These are phyloP conservation scores for Cladosporium sp. DNA, from an alignment of 2,329 filamentous ascomycete genomes.

Conservation along the genomic window DNA sequence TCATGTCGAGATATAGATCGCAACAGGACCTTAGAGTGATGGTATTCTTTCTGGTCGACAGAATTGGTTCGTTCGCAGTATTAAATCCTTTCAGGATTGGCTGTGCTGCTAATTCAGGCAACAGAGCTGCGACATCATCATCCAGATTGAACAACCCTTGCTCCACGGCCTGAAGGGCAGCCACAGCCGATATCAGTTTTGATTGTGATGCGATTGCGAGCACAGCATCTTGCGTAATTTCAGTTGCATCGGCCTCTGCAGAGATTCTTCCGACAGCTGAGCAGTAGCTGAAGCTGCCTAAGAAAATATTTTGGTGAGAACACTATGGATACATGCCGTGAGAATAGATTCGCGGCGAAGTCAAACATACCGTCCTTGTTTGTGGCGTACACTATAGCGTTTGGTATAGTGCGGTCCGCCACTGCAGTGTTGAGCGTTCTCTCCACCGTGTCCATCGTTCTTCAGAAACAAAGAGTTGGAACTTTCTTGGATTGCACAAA, in stretches of 20 bases:
- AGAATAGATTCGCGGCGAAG: too few relatives aligned
- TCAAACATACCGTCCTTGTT: too few relatives aligned
- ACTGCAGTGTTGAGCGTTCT: too few relatives aligned
- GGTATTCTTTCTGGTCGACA: constrained; percentile 48
- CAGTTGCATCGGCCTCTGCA: constrained; percentile 7
- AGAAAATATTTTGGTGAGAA: too few relatives aligned
- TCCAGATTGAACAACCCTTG: constrained; percentile 44
- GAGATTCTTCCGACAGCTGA: constrained; percentile 24
- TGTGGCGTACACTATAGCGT: too few relatives aligned
- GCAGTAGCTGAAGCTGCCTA: constrained; percentile 27
- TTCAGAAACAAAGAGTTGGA: too few relatives aligned
- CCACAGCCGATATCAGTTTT: constrained; percentile 48
- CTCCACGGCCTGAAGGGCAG: constrained; percentile 52
- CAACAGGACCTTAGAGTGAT: constrained; percentile 41
- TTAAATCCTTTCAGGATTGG: constrained; percentile 83
- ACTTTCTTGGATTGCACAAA: too few relatives aligned
- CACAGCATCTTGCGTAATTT: constrained; percentile 26
- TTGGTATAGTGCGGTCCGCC: too few relatives aligned
- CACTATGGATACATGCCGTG: too few relatives aligned
- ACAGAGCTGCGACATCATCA: constrained; percentile 40
- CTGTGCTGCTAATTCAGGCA: constrained; percentile 51
- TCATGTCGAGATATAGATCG: constrained; percentile 41
- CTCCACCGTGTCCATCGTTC: too few relatives aligned
- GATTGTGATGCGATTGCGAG: constrained; percentile 33
- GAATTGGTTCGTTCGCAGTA: constrained; percentile 55